Base-by-base conservation (phyloP, 2,329 filamentous ascomycete genomes). In the Cladosporium halotolerans region DNA sequence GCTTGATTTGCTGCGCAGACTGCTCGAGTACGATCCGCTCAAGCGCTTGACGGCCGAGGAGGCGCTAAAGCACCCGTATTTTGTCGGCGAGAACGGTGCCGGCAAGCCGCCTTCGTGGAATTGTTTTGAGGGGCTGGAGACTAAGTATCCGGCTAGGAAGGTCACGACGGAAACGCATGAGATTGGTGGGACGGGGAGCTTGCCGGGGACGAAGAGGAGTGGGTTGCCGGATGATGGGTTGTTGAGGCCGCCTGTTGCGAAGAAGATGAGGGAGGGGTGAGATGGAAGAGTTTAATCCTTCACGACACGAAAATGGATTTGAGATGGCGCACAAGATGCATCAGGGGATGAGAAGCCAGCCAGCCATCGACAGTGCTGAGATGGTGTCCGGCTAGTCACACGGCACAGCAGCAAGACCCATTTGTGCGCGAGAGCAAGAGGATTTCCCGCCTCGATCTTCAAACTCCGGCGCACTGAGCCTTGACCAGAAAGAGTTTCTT, bases 131-230 rank as follows among this genome's bases (percentile, higher is more conserved):
- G 90, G 91, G 0, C 79, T 90, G 49, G 89, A 89, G 70, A 83
- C 83, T 58, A 89, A 93, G 64, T 99, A 99, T 69, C 93, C 93
- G 0, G 84, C 90, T 65, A 80, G 93, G 7, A 82, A 92, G 45
- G 91, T 99, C 39, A 96, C 87, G 86, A 95, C 63, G 63, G 93
- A 99, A 65, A 90, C 96, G 67, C 95, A 96, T 63, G 93, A 97
- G 70, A 96, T 97, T 53, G 79, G 89, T n/a, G 85, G 85, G 41
- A 95, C 89, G 68, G 71, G 96, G 34, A 89, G 92, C 0, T n/a
- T 51, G 32, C 48, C 48, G 9, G 93, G 92, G 0, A 96, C 91
- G 0, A 97, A 97, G 74, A 78, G 91, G 55, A 92, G 86, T 59
- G 92, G 88, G 0, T 66, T 96, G 39, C 87, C 86, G 0, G 92